Conservation (phyloP, 305 asterid species). For the Withania somnifera region DNA sequence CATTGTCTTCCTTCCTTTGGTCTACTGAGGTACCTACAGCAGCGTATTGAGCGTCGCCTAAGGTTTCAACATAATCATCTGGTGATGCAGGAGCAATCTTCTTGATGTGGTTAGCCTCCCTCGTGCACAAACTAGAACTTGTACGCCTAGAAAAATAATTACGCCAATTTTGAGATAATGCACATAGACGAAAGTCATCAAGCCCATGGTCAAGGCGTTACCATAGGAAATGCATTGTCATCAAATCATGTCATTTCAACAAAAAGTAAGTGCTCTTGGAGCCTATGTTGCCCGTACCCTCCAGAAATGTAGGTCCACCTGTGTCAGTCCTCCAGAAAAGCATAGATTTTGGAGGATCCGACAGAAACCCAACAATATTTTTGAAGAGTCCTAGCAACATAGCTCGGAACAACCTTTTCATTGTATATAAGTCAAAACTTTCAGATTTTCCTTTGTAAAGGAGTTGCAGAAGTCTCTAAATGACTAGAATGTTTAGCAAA, state of each 20-base stretch:
- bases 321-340: background rate
- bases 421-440: background rate
- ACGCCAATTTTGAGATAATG: background rate
- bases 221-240: background rate
- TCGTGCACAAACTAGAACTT: background rate
- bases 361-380: background rate
- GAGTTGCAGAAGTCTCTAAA: background rate
- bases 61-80: background rate
- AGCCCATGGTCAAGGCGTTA: background rate
- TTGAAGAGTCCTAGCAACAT: background rate
- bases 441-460: background rate
- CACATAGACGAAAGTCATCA: background rate
- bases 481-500: background rate
- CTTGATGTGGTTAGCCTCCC: conserved; percentile 4
- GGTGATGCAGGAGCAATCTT: conserved; percentile 2
- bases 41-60: background rate
- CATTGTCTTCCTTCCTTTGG: background rate
- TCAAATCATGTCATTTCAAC: background rate
- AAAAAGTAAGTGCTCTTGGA: background rate
- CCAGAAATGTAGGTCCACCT: background rate
- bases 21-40: background rate
- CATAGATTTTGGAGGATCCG: background rate
- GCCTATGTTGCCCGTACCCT: background rate
- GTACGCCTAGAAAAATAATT: background rate
- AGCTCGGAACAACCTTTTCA: background rate